Percentiles rank a stretch among this genome's conserved stretches.
phyloP scores from a whole-genome alignment of 306 rosid genomes.

The Citrullus mucosospermus region DNA sequence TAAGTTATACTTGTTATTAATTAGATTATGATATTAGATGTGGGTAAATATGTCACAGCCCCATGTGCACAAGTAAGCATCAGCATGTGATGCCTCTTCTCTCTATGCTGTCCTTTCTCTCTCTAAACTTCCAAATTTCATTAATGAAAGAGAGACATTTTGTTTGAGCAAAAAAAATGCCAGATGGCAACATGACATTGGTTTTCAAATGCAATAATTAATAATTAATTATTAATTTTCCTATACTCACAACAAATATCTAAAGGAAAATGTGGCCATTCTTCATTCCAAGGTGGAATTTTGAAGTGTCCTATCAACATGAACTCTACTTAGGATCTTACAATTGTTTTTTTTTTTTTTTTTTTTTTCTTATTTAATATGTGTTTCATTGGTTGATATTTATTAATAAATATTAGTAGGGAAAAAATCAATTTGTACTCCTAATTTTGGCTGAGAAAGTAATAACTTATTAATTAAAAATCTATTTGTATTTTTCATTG shows the following conservation, averaged over 20 bases:
- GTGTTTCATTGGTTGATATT: too few species aligned
- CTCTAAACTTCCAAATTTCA: neutral
- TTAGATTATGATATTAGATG: neutral
- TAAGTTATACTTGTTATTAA: too few species aligned
- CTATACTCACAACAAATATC: neutral
- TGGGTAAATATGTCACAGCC: neutral
- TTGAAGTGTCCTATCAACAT: neutral
- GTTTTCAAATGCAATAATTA: neutral
- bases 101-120: neutral
- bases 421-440: too few species aligned
- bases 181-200: neutral
- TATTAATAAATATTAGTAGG: too few species aligned
- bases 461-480: too few species aligned
- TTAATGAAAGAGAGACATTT: neutral
- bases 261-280: neutral
- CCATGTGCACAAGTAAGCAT: slow-evolving; percentile 1
- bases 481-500: too few species aligned
- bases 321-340: neutral
- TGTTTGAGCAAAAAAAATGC: neutral
- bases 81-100: slow-evolving; percentile 1
- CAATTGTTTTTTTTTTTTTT: too few species aligned
- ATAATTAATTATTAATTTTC: neutral
- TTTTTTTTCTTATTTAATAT: too few species aligned
- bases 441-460: too few species aligned
- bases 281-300: neutral